phyloP scores from a whole-genome alignment of 805 yeast genomes.

The Schizosaccharomyces osmophilus region DNA sequence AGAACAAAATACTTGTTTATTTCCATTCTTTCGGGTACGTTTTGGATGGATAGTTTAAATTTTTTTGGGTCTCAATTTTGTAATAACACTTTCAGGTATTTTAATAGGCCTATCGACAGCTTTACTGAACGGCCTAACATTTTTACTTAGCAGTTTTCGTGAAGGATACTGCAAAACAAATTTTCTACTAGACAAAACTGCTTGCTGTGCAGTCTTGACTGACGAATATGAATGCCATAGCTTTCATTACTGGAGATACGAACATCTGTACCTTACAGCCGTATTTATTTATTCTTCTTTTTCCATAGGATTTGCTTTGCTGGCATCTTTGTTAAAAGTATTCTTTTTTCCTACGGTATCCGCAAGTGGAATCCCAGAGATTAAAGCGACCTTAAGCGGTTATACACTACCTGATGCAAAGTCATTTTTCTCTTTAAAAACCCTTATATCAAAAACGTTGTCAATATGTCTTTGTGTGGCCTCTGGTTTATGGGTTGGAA shows the following conservation, averaged over 20 bases:
- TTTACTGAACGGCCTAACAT: background rate
- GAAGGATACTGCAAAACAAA: background rate
- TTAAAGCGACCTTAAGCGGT: slow-evolving; percentile 82
- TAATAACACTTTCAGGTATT: background rate
- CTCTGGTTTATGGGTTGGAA: slow-evolving; percentile 80
- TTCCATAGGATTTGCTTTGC: background rate
- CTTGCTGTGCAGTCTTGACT: background rate
- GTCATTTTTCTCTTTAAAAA: slow-evolving; percentile 50
- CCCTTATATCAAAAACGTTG: slow-evolving; percentile 48
- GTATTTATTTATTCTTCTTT: background rate
- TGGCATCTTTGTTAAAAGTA: background rate
- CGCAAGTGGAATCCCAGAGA: slow-evolving; percentile 95
- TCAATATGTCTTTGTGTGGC: slow-evolving; percentile 80
- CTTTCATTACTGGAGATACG: background rate
- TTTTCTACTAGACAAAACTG: background rate
- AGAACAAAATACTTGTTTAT: background rate
- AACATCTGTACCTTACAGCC: background rate
- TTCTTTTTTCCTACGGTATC: slow-evolving; percentile 79
- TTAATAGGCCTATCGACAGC: background rate
- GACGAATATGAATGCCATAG: background rate
- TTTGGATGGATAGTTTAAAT: background rate
- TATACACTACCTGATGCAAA: slow-evolving; percentile 30
- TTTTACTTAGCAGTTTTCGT: background rate
- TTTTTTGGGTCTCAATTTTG: background rate
- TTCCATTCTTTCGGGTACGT: background rate